Evolutionary conservation across 257 asterid species (phyloP).

Genomic region (Eucommia ulmoides): DNA sequence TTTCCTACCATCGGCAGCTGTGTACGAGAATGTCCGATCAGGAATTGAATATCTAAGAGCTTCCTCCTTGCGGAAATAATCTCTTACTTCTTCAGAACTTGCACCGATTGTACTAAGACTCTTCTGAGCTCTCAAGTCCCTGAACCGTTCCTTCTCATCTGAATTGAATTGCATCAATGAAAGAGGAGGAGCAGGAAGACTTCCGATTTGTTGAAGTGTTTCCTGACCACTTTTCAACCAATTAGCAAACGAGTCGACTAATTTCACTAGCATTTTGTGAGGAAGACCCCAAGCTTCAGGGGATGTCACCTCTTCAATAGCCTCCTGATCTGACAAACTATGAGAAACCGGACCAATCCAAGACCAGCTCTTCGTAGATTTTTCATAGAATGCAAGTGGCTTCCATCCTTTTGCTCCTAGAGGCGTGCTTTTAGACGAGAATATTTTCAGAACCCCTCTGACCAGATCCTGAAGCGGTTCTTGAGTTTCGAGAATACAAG

Average conservation of each 20-base stretch:
- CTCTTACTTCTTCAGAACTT: constrained; percentile 83
- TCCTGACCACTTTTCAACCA: constrained; percentile 99
- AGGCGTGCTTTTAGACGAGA: constrained; percentile 89
- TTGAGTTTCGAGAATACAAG: constrained; percentile 89
- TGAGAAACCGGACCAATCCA: constrained; percentile 79
- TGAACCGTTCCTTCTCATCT: constrained; percentile 95
- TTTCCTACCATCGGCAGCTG: constrained; percentile 89
- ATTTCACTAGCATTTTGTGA: constrained; percentile 88
- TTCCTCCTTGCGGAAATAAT: constrained; percentile 85
- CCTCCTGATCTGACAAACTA: constrained; percentile 39
- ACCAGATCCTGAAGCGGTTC: constrained; percentile 96
- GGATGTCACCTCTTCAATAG: constrained; percentile 70
- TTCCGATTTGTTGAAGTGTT: constrained; percentile 92
- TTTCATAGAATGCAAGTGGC: constrained; percentile 76
- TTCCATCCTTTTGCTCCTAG: constrained; percentile 99
- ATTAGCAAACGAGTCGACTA: constrained; percentile 90
- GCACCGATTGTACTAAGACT: constrained; percentile 80
- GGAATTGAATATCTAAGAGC: constrained; percentile 91
- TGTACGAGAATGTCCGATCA: constrained; percentile 85
- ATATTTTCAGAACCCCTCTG: constrained; percentile 89
- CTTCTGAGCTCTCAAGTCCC: constrained; percentile 96
- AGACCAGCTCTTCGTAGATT: constrained; percentile 71
- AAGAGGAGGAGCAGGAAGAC: constrained; percentile 85
- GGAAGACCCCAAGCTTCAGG: constrained; percentile 97
- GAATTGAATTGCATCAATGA: constrained; percentile 58